These are phyloP conservation scores for Psilocybe cyanescens DNA, from an alignment of 768 basidiomycete genomes.

Conservation along the genomic window DNA sequence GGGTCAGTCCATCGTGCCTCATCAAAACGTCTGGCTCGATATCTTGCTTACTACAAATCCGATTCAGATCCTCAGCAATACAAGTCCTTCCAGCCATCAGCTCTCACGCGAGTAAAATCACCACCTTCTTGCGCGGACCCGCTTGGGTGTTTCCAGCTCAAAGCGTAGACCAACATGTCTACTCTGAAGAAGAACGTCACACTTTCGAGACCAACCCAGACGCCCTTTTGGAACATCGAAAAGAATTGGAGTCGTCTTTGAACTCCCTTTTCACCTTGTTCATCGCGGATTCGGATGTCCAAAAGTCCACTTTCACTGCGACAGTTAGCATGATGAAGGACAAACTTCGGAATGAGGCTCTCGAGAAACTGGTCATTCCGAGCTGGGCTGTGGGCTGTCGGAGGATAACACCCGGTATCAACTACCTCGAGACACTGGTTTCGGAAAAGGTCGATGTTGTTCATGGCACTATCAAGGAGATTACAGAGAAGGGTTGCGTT, in stretches of 20 bases:
- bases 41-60: not conserved
- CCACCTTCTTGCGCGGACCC: conserved; percentile 33
- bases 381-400: conserved; percentile 36
- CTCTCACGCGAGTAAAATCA: conserved; percentile 36
- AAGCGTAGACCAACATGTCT: conserved; percentile 31
- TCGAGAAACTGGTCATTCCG: conserved; percentile 42
- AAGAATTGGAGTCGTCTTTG: conserved; percentile 38
- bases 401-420: conserved; percentile 37
- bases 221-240: conserved; percentile 45
- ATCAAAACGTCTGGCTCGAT: too few species aligned
- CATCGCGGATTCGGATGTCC: conserved; percentile 35
- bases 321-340: conserved; percentile 41
- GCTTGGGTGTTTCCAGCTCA: conserved; percentile 34
- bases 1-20: conserved; percentile 24
- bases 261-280: conserved; percentile 35
- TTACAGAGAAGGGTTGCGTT: conserved; percentile 34
- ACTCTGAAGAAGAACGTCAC: conserved; percentile 41
- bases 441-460: conserved; percentile 35
- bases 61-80: conserved; percentile 33
- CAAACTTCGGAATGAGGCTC: conserved; percentile 42
- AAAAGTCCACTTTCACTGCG: conserved; percentile 26
- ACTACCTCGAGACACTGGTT: conserved; percentile 37
- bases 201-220: conserved; percentile 39
- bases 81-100: conserved; percentile 37
- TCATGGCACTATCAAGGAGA: conserved; percentile 29